Evolutionary conservation across 2,329 filamentous ascomycete genomes (phyloP).

Genomic region (Mariannaea sp.): DNA sequence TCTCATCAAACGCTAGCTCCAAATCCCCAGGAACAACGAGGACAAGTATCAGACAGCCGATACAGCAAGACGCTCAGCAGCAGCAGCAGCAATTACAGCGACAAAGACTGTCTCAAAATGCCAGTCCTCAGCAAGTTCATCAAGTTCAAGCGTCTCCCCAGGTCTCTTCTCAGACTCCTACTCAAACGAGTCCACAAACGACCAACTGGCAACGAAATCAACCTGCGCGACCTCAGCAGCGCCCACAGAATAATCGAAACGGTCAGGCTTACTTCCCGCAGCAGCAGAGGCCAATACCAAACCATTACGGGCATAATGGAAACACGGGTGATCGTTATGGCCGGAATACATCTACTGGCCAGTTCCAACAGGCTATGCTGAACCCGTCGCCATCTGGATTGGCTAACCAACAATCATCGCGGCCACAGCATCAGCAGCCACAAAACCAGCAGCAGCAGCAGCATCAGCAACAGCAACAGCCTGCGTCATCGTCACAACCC

Average conservation of each 20-base stretch:
- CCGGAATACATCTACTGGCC: slow-evolving; percentile 17
- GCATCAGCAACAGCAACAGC: slow-evolving; percentile 5
- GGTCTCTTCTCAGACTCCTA: not conserved
- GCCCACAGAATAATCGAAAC: slow-evolving; percentile 9
- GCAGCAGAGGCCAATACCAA: slow-evolving; percentile 28
- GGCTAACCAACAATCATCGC: slow-evolving; percentile 16
- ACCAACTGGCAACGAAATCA: slow-evolving; percentile 7
- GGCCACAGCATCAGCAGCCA: slow-evolving; percentile 12
- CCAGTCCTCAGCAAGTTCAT: slow-evolving; percentile 7
- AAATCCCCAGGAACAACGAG: slow-evolving; percentile 13
- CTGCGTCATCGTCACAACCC: slow-evolving; percentile 13
- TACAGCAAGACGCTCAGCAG: slow-evolving; percentile 20
- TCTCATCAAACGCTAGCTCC: slow-evolving; percentile 17
- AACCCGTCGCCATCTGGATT: slow-evolving; percentile 20
- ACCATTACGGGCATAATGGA: slow-evolving; percentile 20
- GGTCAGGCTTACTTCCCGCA: slow-evolving; percentile 21
- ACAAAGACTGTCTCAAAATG: slow-evolving; percentile 18
- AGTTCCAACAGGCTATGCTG: slow-evolving; percentile 27
- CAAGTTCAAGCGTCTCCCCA: slow-evolving; percentile 2
- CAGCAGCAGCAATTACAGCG: slow-evolving; percentile 10
- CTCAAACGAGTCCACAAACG: not conserved
- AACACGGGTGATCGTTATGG: slow-evolving; percentile 17
- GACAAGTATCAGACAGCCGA: slow-evolving; percentile 7
- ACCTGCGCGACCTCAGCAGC: slow-evolving; percentile 1
- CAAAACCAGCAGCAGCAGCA: not conserved